Base-by-base conservation (phyloP, 2,329 filamentous ascomycete genomes). In the Trichoderma simmonsii region DNA sequence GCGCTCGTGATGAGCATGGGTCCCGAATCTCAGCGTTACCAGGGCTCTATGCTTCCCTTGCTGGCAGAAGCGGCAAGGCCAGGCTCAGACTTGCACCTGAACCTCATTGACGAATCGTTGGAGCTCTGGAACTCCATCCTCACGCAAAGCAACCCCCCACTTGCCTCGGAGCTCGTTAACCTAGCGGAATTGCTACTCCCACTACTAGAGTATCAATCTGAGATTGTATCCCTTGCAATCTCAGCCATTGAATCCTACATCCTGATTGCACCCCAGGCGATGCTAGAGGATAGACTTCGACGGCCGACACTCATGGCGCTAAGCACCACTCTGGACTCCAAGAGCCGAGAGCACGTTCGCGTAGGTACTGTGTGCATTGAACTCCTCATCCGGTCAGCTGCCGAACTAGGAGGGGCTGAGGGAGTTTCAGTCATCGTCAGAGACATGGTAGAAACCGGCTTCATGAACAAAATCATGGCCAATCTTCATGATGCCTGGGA, bases 31-130 rank as follows among this genome's bases (percentile, higher is more conserved):
- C 87, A 91, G 73, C 87, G 90, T 21, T 97, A 97, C 76, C 94
- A 98, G 74, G 82, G 86, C 18, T 86, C 95, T 67, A 92, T 98
- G 76, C 83, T 97, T 21, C 95, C 95, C 0, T 87, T 98, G 65
- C 91, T 99, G 56, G 86, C 90, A 60, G 92, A 92, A 77, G 94
- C 94, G 2, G 90, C 96, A 43, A 89, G 95, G 72, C 90, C 92
- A 3, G 89, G 88, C 12, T 96, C 93, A 1, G 89, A 92, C 51
- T 86, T 92, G 56, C 90, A 93, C 75, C 83, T 95, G 2, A 96
- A 97, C 77, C 88, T 99, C 12, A 89, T 97, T 14, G 96, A 98
- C 73, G 96, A 99, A 79, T 93, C 94, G 0, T 85, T 98, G 15
- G 95, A 98, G 71, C 87, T 99, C 3, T 98, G 95, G 95, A 87